Evolutionary conservation across 2,329 filamentous ascomycete species (phyloP).

Genomic region (Hypomyces rosellus): DNA sequence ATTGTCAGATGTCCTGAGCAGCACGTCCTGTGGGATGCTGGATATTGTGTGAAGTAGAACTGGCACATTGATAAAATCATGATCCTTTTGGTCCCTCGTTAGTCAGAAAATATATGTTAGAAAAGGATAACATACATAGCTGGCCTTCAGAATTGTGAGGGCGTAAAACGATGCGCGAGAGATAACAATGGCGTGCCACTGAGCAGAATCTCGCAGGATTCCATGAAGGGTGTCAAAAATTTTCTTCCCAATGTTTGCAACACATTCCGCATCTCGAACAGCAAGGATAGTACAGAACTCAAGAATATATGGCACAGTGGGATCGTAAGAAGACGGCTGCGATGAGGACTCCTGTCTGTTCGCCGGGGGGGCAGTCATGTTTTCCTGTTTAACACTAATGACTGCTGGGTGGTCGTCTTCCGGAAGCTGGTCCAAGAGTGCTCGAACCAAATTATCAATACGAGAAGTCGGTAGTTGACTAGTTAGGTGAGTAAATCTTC

Average conservation of each 20-base stretch:
- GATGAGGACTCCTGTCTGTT: constrained; percentile 38
- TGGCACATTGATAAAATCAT: constrained; percentile 86
- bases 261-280: constrained; percentile 66
- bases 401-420: constrained; percentile 72
- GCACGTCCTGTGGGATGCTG: constrained; percentile 69
- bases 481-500: constrained; percentile 1
- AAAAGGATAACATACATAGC: constrained; percentile 59
- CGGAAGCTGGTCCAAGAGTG: constrained; percentile 76
- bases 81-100: constrained; percentile 50
- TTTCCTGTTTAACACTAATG: constrained; percentile 85
- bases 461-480: constrained; percentile 33
- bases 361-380: constrained; percentile 54
- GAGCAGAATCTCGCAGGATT: constrained; percentile 70
- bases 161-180: constrained; percentile 84
- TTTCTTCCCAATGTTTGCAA: constrained; percentile 67
- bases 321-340: constrained; percentile 65
- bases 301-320: constrained; percentile 80
- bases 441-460: constrained; percentile 46
- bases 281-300: constrained; percentile 82
- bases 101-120: constrained; percentile 9
- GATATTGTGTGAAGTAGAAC: constrained; percentile 89
- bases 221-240: constrained; percentile 76
- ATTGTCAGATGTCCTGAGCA: constrained; percentile 69
- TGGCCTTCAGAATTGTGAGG: constrained; percentile 70
- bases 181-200: constrained; percentile 76